Evolutionary conservation across 176 grass and related monocot species (phyloP).

Genomic region (Paspalum vaginatum): DNA sequence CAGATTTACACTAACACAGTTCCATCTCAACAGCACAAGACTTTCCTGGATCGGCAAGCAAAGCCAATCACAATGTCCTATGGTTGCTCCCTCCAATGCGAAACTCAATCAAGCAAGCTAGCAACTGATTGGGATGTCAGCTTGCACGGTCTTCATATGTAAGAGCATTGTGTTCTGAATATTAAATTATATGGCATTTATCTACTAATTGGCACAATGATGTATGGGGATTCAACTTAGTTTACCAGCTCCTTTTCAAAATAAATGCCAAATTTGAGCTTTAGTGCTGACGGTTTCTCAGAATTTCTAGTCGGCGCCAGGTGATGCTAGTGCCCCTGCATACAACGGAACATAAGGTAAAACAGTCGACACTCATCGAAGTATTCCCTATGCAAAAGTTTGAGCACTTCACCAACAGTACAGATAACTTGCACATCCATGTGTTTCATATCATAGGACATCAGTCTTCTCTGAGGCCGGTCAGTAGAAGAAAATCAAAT

Average conservation of each 20-base stretch:
- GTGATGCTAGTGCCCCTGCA: background rate
- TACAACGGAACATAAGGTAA: background rate
- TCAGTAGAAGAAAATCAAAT: constrained; percentile 13
- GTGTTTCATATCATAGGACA: constrained; percentile 17
- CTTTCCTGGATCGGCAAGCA: background rate
- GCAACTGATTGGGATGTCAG: too few relatives aligned
- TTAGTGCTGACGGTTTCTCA: background rate
- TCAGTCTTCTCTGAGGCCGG: background rate
- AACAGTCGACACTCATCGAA: background rate
- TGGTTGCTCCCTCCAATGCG: too few relatives aligned
- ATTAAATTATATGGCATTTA: too few relatives aligned
- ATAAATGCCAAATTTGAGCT: background rate
- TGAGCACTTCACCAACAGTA: background rate
- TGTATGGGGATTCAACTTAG: background rate
- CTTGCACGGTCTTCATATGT: too few relatives aligned
- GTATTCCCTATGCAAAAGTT: too few relatives aligned
- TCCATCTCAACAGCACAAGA: background rate
- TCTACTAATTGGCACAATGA: background rate
- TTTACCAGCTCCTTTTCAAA: background rate
- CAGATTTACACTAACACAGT: too few relatives aligned
- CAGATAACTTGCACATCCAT: background rate
- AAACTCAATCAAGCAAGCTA: background rate
- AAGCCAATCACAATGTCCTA: background rate
- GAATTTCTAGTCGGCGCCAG: background rate
- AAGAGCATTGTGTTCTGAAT: too few relatives aligned